These are phyloP conservation scores for Combretum micranthum DNA, from an alignment of 345 rosid species.

Conservation along the genomic window DNA sequence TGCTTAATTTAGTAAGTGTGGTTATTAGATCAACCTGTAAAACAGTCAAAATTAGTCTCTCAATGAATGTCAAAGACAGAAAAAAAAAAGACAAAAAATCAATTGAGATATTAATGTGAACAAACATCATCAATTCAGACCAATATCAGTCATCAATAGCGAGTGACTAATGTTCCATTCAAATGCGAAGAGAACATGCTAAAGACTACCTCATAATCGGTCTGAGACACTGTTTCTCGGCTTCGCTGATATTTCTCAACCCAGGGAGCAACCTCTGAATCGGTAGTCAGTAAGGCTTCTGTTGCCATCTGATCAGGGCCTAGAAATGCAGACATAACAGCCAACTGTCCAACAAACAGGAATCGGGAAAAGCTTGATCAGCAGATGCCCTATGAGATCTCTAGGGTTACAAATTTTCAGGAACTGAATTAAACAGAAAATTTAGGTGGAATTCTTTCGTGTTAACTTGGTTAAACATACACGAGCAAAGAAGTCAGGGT, in stretches of 20 bases:
- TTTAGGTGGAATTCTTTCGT: no score
- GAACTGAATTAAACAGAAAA: no score
- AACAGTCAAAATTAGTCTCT: background rate
- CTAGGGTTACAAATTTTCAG: background rate
- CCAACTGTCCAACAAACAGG: constrained; percentile 43
- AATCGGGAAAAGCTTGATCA: constrained; percentile 7
- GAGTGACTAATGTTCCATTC: background rate
- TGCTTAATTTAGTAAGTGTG: constrained; percentile 66
- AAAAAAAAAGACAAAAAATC: no score
- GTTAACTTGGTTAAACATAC: no score
- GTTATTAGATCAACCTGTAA: constrained; percentile 89
- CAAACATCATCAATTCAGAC: background rate
- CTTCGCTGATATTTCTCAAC: constrained; percentile 83
- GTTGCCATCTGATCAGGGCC: constrained; percentile 87
- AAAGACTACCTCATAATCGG: constrained; percentile 75
- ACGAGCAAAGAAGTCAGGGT: no score
- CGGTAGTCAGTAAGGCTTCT: constrained; percentile 54
- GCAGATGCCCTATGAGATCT: background rate
- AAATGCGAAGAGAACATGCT: background rate
- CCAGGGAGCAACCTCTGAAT: constrained; percentile 76
- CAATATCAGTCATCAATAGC: background rate
- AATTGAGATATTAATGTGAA: no score
- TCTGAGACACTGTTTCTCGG: constrained; percentile 87
- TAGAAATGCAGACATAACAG: constrained; percentile 92
- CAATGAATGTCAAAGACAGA: no score